A percentile compares a stretch with the other conserved stretches of the same genome.
These are phyloP conservation scores for Jamesozyma gamospora DNA, from an alignment of 805 yeast genomes.

Conservation along the genomic window DNA sequence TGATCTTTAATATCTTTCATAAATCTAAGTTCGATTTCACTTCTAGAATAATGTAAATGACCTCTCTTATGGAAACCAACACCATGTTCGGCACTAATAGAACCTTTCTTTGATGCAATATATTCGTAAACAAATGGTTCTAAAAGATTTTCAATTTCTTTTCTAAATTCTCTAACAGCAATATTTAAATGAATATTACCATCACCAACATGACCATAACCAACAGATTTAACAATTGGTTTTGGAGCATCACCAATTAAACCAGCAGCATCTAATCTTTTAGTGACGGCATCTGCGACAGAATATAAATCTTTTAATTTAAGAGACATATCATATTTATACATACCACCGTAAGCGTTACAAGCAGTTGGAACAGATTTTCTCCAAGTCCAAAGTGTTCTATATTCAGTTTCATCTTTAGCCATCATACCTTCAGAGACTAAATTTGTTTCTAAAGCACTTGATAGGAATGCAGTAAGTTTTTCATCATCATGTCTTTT, in stretches of 20 bases:
- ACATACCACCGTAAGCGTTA: constrained; percentile 82
- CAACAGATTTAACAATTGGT: constrained; percentile 85
- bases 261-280: constrained; percentile 43
- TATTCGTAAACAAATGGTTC: constrained; percentile 96
- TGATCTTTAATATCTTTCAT: constrained; percentile 69
- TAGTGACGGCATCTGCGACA: constrained; percentile 66
- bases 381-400: constrained; percentile 89
- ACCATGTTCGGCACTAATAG: constrained; percentile 96
- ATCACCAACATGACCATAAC: constrained; percentile 98
- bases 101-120: constrained; percentile 62
- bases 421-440: constrained; percentile 94
- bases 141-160: constrained; percentile 65
- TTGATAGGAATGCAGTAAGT: constrained; percentile 73
- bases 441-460: constrained; percentile 70
- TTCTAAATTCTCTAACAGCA: constrained; percentile 73
- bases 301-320: constrained; percentile 77
- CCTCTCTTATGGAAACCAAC: constrained; percentile 93
- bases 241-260: constrained; percentile 44
- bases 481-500: constrained; percentile 90
- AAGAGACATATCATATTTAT: constrained; percentile 91
- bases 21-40: constrained; percentile 54
- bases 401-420: constrained; percentile 82
- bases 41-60: constrained; percentile 78
- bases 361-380: constrained; percentile 88
- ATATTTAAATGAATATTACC: constrained; percentile 94